Base-by-base conservation (phyloP, 352 stramenopile genomes). In the Phytopythium vexans region DNA sequence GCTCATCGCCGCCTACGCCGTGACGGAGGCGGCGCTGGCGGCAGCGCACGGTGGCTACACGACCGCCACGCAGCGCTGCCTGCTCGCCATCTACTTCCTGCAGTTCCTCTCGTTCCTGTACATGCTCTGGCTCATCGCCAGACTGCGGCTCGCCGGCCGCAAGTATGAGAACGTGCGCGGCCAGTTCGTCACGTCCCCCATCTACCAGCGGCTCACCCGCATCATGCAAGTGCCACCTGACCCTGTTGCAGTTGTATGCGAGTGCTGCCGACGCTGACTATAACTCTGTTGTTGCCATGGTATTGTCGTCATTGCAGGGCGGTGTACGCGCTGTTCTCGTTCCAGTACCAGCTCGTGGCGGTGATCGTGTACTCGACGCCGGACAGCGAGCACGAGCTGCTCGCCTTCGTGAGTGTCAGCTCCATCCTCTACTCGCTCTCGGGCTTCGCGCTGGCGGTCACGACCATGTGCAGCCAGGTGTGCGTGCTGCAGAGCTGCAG, bases 391-490 rank as follows among this genome's bases (percentile, higher is more conserved):
- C 43, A 52, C 41, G 56, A 49, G 1, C 49, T 67, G 1, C 50
- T 79, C 7, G 65, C 39, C 46, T 80, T 70, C 58, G 74, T 78
- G 14, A 69, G 69, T 9, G 31, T 72, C 3, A 75, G 68, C 21
- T 60, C 72, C 51, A 55, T 70, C 8, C 50, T 85, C 33, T 77
- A 81, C 51, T 73, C 73, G 43, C 48, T 55, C 7, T 72, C 65
- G 12, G 68, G 65, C 4, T 44, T 83, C 5, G 66, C 55, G 9
- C 59, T 78, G 15, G 60, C 70, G 8, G 45, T 79, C 31, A 70
- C 58, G 8, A 82, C 73, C 3, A 64, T 72, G n/a, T 87, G 76
- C 46, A 81, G 66, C 56, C 61, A 81, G 45, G 63, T 65, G n/a
- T 87, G 76, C 32, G 59, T 66, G 14, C 63, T 84, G 37, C 66